These are phyloP conservation scores for Boletus pseudo-olivaceus DNA, from an alignment of 768 basidiomycete genomes.

Conservation along the genomic window DNA sequence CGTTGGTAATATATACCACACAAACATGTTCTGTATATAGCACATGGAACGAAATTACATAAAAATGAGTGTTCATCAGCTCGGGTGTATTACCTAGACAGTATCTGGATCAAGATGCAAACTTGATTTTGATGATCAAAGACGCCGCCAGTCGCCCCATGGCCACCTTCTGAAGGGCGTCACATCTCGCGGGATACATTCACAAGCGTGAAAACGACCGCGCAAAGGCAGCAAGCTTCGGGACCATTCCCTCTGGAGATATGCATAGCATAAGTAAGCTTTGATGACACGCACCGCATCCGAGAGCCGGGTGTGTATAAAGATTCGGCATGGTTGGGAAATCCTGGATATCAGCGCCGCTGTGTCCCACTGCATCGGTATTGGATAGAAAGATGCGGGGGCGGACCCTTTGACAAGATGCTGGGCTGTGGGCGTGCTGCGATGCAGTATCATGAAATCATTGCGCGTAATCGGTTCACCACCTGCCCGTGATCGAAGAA, in stretches of 20 bases:
- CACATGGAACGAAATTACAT: constrained; percentile 5
- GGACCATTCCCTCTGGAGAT: constrained; percentile 5
- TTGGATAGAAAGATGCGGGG: constrained; percentile 4
- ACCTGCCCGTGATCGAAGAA: constrained; percentile 21
- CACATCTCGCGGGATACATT: constrained; percentile 5
- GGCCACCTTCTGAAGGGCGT: not conserved
- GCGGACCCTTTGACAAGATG: constrained; percentile 8
- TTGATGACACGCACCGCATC: constrained; percentile 6
- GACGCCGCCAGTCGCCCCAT: constrained; percentile 1
- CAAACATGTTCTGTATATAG: not conserved
- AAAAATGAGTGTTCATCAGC: constrained; percentile 4
- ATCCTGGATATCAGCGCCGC: not conserved
- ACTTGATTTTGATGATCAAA: constrained; percentile 14
- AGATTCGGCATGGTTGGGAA: not conserved
- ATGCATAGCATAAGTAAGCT: constrained; percentile 13
- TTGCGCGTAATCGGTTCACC: constrained; percentile 18
- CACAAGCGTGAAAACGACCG: constrained; percentile 7
- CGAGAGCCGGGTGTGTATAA: not conserved
- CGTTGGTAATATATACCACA: not conserved
- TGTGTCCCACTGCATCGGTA: constrained; percentile 3
- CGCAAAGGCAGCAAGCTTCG: constrained; percentile 5
- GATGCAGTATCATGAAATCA: constrained; percentile 15
- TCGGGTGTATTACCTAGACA: not conserved
- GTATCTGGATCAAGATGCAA: constrained; percentile 8
- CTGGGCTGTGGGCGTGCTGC: constrained; percentile 24